Evolutionary conservation across 768 basidiomycete species (phyloP), one percentile per base, ranked within the genome.

Genomic region (Leucocoprinus sp.): DNA sequence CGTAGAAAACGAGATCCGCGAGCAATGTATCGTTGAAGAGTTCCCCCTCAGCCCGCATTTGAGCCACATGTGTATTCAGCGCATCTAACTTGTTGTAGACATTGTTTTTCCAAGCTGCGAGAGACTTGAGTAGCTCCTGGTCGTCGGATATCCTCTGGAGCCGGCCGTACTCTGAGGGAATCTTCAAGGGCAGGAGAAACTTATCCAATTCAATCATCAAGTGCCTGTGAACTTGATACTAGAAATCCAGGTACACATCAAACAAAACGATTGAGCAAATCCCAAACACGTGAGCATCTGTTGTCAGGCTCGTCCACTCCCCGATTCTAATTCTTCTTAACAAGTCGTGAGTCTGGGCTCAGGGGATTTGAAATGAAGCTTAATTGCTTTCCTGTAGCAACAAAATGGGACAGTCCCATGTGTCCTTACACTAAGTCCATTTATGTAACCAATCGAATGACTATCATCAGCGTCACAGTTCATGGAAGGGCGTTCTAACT

Each of bases 401-500:
- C n/a, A 31, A 23, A 21, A 48, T 48, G 46, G 46, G 46, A 8
- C 46, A 48, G 36, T 48, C 46, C 36, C 46, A 38, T 49, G 18
- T 12, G 48, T 43, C 5, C 22, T 12, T 17, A 15, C 12, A 2
- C 24, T 36, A 27, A 41, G 15, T 18, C 18, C 19, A 4, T 22
- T 17, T 43, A 9, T 31, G 11, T 28, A 23, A 27, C 23, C 37
- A 7, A 1, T 14, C 11, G 28, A 43, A 44, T 41, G 28, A 38
- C 37, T 38, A 12, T 42, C 29, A 39, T 51, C 56, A 90, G 89
- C 75, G 54, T 95, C 92, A 43, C 89, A 93, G 66, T 93, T 97
- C 55, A 91, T 97, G 82, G 87, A 90, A 74, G 92, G 77, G 76
- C 82, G 82, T 59, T 93, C 96, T 61, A 99, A 99, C 65, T 99